Evolutionary conservation across 352 stramenopile genomes (phyloP), one percentile per base, ranked within the genome.

Genomic region (Pythium vanterpoolii): DNA sequence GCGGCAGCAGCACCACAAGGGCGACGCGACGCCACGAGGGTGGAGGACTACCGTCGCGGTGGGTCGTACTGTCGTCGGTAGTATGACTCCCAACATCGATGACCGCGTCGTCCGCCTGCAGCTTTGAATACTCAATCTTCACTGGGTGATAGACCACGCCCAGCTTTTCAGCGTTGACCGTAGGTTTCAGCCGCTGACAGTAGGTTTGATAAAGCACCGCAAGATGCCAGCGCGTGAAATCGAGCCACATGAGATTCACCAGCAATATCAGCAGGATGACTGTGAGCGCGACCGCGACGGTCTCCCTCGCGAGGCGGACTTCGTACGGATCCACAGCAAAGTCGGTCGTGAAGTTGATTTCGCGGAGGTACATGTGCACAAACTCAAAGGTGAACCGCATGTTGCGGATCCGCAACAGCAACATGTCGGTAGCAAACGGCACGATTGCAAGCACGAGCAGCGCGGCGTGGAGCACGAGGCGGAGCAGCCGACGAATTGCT

Each of bases 381-480:
- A 68, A 68, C 5, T 45, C 28, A 19, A 68, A 62, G 27, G 60
- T 57, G 45, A 68, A 62, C 3, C 60, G 60, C 60, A 68, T 56
- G 18, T 26, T 38, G 23, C 60, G 60, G 30, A 31, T 53, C 18
- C 60, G 52, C 16, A 68, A 21, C 43, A 68, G 33, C n/a, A 68
- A 13, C 5, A 42, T 58, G 30, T 68, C 60, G 19, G 44, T 47
- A 0, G 53, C 52, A 36, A 68, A 68, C 23, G 60, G 53, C 30
- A 58, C 19, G 13, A 68, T 26, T 18, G 52, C 27, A 28, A 62
- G 40, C 38, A 24, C 46, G 8, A 52, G 10, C 21, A 68, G 38
- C 38, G 40, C 4, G 5, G 23, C 8, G 27, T 57, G 47, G 83
- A 85, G 14, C 70, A 68, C 4, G 73, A 87, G 40, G 82, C 77